These are phyloP conservation scores for Pichia insulana DNA, from an alignment of 805 yeast species.

Conservation along the genomic window DNA sequence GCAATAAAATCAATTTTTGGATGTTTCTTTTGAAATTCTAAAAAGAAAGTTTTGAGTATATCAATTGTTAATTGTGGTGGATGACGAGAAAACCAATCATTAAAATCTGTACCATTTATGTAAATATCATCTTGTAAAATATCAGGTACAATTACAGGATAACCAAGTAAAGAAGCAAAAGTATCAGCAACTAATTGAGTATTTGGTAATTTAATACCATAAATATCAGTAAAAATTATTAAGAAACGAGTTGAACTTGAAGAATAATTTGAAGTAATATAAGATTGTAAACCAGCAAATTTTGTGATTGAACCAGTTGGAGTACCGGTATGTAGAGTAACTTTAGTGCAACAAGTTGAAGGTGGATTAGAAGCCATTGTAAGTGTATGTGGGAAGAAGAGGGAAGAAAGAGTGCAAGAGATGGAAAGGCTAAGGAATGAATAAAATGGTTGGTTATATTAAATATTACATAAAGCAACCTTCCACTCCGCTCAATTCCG, in stretches of 20 bases:
- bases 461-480: no score
- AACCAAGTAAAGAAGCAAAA: conserved; percentile 49
- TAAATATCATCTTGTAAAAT: conserved; percentile 49
- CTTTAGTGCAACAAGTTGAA: conserved; percentile 10
- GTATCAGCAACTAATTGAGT: conserved; percentile 54
- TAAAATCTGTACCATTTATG: conserved; percentile 22
- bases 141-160: conserved; percentile 69
- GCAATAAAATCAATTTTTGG: conserved; percentile 40
- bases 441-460: no score
- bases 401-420: background rate
- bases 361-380: conserved; percentile 15
- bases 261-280: conserved; percentile 38
- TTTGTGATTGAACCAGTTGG: conserved; percentile 36
- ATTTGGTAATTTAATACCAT: conserved; percentile 54
- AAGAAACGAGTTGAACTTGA: conserved; percentile 35
- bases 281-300: conserved; percentile 37
- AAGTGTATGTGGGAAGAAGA: background rate
- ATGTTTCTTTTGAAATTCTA: conserved; percentile 33
- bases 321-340: conserved; percentile 28
- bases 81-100: conserved; percentile 37
- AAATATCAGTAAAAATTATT: conserved; percentile 62
- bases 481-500: no score
- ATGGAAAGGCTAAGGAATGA: no score
- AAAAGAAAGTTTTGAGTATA: conserved; percentile 41
- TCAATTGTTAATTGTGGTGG: conserved; percentile 37